phyloP scores from a whole-genome alignment of 192 early-diverging fungal species.

The Helicostylum pulchrum region DNA sequence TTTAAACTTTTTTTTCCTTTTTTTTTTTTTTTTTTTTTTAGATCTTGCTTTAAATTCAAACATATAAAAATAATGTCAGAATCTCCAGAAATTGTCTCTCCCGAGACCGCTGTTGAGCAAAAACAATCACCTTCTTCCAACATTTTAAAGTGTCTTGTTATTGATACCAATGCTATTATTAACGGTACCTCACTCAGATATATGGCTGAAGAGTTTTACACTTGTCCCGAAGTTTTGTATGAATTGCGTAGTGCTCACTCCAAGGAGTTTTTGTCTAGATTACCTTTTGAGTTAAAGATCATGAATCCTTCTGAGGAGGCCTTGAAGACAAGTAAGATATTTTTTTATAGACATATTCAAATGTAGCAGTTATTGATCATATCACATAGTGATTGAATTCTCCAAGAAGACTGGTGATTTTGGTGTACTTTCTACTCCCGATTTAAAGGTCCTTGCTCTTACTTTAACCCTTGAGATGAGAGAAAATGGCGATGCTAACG shows the following conservation, averaged over 20 bases:
- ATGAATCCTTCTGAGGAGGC: constrained; percentile 62
- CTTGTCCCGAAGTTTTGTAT: constrained; percentile 81
- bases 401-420: constrained; percentile 92
- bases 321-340: constrained; percentile 51
- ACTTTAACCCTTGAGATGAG: constrained; percentile 84
- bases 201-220: constrained; percentile 73
- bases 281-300: constrained; percentile 63
- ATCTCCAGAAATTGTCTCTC: not conserved
- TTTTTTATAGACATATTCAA: not conserved
- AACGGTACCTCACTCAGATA: constrained; percentile 56
- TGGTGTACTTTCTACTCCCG: constrained; percentile 69
- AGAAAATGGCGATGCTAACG: constrained; percentile 61
- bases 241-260: constrained; percentile 81
- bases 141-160: constrained; percentile 41
- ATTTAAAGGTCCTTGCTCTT: constrained; percentile 89
- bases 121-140: not conserved
- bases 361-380: constrained; percentile 21
- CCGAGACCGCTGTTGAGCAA: not conserved
- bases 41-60: not conserved
- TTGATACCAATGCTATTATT: constrained; percentile 76
- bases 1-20: not conserved
- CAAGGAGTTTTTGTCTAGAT: constrained; percentile 51
- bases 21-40: not conserved
- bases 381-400: constrained; percentile 69
- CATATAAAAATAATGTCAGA: not conserved